Percentiles rank a stretch among this genome's conserved stretches.
These are phyloP conservation scores for Proliferodiscus dingleyae DNA, from an alignment of 2,329 filamentous ascomycete genomes.

Conservation along the genomic window DNA sequence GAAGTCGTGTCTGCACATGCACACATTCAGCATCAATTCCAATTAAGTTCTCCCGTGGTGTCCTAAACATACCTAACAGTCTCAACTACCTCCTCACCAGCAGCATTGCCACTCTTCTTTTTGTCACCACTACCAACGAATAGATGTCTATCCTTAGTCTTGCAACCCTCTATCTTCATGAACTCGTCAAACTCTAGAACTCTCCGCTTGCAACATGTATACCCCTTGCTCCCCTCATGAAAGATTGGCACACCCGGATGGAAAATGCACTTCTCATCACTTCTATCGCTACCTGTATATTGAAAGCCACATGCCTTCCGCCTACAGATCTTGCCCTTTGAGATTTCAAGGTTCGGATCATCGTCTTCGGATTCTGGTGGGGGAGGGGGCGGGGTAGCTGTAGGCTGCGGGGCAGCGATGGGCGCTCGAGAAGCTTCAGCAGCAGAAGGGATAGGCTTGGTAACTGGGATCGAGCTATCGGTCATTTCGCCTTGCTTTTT, in stretches of 20 bases:
- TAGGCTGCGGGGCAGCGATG: slow-evolving; percentile 39
- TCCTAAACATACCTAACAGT: slow-evolving; percentile 60
- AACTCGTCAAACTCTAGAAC: slow-evolving; percentile 98
- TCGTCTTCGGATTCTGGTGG: slow-evolving; percentile 81
- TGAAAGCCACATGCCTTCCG: slow-evolving; percentile 66
- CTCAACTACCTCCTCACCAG: slow-evolving; percentile 70
- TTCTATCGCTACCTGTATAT: slow-evolving; percentile 58
- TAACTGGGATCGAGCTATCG: slow-evolving; percentile 10
- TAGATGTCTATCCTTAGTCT: slow-evolving; percentile 73
- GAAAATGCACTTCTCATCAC: slow-evolving; percentile 74
- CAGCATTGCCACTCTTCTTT: slow-evolving; percentile 49
- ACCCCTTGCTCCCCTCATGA: slow-evolving; percentile 97
- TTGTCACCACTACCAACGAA: slow-evolving; percentile 70
- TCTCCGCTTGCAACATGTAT: slow-evolving; percentile 91
- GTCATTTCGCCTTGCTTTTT: slow-evolving; percentile 45
- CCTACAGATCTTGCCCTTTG: slow-evolving; percentile 70
- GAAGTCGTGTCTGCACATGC: slow-evolving; percentile 66
- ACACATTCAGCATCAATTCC: slow-evolving; percentile 2
- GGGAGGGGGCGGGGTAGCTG: slow-evolving; percentile 49
- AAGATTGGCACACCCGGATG: slow-evolving; percentile 91
- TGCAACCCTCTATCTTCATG: slow-evolving; percentile 90
- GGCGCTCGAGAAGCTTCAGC: slow-evolving; percentile 38
- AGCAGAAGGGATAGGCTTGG: slow-evolving; percentile 50
- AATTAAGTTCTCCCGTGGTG: neutral
- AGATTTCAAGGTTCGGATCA: slow-evolving; percentile 68